Base-by-base conservation (phyloP, 192 early-diverging fungal species). In the Umbelopsis isabellina region DNA sequence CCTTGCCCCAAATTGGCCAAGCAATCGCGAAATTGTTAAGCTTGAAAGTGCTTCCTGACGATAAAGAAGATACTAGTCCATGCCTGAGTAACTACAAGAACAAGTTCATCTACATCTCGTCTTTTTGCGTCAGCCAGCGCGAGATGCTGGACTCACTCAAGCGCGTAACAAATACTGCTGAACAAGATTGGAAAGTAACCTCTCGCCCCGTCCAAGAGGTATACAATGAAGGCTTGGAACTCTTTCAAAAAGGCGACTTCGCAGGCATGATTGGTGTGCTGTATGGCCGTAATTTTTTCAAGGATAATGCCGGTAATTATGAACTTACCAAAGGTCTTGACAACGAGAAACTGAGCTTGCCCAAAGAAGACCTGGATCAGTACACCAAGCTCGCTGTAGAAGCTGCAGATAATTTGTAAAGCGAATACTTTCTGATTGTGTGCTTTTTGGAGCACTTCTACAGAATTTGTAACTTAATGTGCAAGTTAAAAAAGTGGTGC, bases 151-250 rank as follows among this genome's bases (percentile, higher is more conserved):
- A 18, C 11, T 30, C 23, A 22, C 2, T 27, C 11, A 10, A 10
- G 23, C 52, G 52, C 23, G 52, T 27, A 4, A 55, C 52, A 5
- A 52, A 52, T 15, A 22, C 23, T 30, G 27, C 52, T 22, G 23
- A 23, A 55, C 20, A 55, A 55, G 52, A 55, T 27, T 55, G 52
- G 52, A 55, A 25, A 13, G 9, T 55, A 22, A 27, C 15, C 1
- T 30, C 23, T 55, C 52, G 50, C 50, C 50, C 50, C 3, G 50
- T 52, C 22, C 20, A 52, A 52, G 50, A 52, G 10, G 50, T 52
- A 11, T 52, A 23, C 20, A 52, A 21, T 6, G 50, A 52, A 23
- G 20, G 50, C 3, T 5, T 22, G 2, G 50, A 21, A 23, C 21
- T 6, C 0, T 52, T 52, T 10, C 16, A 52, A 22, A 52, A 52